Evolutionary conservation across 768 basidiomycete genomes (phyloP), one percentile per base, ranked within the genome.

Genomic region (Lactarius trivialis): DNA sequence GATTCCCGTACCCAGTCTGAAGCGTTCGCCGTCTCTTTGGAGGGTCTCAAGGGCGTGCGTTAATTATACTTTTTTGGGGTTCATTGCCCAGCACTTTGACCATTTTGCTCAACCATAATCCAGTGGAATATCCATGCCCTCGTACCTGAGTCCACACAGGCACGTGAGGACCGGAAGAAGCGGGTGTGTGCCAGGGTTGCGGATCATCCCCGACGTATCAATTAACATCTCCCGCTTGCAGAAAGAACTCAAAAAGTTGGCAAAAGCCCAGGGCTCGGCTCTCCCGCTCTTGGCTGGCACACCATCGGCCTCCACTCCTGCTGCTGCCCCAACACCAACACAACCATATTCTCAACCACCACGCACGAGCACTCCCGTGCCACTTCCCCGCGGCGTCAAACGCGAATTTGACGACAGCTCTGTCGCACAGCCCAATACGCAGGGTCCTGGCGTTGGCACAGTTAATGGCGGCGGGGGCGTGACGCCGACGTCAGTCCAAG

Each of bases 81-180:
- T 41, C 32, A 6, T 12, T 41, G 21, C n/a, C 24, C 14, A 24
- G 24, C 32, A 7, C 34, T 19, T 30, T 55, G 51, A 60, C 52
- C 19, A 30, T 37, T 28, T 36, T 32, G 30, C 48, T 26, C 17
- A 12, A 43, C 36, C 24, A 37, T n/a, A 19, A 26, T 59, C n/a
- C 17, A 67, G 66, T 67, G 66, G 66, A 67, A 65, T 45, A 67
- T 67, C 19, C 66, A 67, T 60, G 66, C 66, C 57, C 66, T 67
- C 36, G 66, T 67, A 34, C 66, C 65, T 37, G 66, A 67, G 32
- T 67, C 66, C 34, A 61, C 57, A 28, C 66, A 67, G n/a, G 66
- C 67, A 53, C 64, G 65, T 17, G 67, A 67, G 63, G 67, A 67
- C 58, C 60, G 67, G 41, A 67, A 66, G 54, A 66, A 66, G 51